Evolutionary conservation across 352 stramenopile species (phyloP).

Genomic region (Globisporangium cederbergense): DNA sequence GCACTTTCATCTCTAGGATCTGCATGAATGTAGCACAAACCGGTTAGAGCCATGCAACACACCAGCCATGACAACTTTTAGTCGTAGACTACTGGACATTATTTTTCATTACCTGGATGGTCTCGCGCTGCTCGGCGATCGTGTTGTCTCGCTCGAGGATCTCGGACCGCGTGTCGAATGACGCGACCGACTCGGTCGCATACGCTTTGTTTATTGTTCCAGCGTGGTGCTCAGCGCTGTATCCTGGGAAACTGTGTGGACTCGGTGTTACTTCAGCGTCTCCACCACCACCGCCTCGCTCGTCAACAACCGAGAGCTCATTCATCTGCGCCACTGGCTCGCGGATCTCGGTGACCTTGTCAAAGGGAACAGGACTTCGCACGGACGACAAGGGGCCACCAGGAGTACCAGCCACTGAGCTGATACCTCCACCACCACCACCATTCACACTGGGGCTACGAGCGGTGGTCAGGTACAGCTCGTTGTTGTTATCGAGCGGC

Average conservation of each 20-base stretch:
- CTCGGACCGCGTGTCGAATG: slow-evolving; percentile 24
- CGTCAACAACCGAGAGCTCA: slow-evolving; percentile 14
- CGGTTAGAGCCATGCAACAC: background rate
- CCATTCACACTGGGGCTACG: slow-evolving; percentile 1
- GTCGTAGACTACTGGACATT: too few relatives aligned
- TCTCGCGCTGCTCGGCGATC: slow-evolving; percentile 87
- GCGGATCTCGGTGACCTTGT: slow-evolving; percentile 41
- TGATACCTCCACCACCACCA: background rate
- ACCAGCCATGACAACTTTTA: background rate
- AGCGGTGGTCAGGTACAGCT: slow-evolving; percentile 23
- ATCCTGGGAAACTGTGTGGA: slow-evolving; percentile 2
- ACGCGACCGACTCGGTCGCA: slow-evolving; percentile 14
- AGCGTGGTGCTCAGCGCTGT: slow-evolving; percentile 16
- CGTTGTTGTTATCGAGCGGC: slow-evolving; percentile 27
- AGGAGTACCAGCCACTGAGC: slow-evolving; percentile 9
- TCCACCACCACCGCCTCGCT: background rate
- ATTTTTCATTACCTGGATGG: slow-evolving; percentile 45
- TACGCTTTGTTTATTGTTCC: slow-evolving; percentile 4
- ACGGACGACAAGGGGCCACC: background rate
- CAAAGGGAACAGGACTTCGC: slow-evolving; percentile 9
- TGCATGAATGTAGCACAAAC: slow-evolving; percentile 18
- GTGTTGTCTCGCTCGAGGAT: slow-evolving; percentile 73
- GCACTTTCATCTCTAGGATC: slow-evolving; percentile 94
- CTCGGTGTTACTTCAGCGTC: background rate
- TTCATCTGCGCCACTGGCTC: slow-evolving; percentile 28